Percentiles rank a stretch among this genome's conserved stretches.
phyloP scores from a whole-genome alignment of 1,284 basidiomycete genomes.

The Heterobasidion parviporum region DNA sequence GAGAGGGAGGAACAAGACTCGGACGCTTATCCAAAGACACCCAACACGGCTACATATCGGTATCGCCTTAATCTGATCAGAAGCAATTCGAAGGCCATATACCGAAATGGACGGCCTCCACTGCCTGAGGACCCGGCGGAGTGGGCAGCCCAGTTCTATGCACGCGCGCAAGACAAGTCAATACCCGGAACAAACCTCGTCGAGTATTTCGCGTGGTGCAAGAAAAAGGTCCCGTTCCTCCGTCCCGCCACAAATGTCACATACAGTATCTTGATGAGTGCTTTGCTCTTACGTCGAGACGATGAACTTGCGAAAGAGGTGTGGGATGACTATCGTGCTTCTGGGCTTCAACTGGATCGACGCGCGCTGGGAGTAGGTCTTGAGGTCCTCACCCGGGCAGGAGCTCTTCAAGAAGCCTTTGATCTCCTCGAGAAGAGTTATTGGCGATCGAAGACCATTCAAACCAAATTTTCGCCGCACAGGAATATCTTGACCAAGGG shows the following conservation, averaged over 20 bases:
- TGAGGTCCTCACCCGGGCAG: constrained; percentile 36
- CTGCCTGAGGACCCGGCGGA: background rate
- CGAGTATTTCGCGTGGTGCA: constrained; percentile 25
- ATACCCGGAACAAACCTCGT: constrained; percentile 27
- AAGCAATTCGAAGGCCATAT: too few species aligned
- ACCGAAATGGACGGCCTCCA: too few species aligned
- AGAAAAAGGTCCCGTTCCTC: constrained; percentile 3
- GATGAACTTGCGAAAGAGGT: constrained; percentile 30
- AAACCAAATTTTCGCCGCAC: background rate
- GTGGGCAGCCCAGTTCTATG: constrained; percentile 8
- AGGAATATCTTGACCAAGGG: background rate
- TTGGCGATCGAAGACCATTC: background rate
- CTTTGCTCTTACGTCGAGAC: constrained; percentile 34
- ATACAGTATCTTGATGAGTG: constrained; percentile 44
- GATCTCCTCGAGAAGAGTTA: constrained; percentile 34
- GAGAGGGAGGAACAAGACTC: background rate
- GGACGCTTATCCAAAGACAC: too few species aligned
- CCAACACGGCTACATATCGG: too few species aligned
- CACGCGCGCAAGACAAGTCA: background rate
- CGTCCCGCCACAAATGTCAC: constrained; percentile 26
- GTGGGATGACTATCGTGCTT: constrained; percentile 34
- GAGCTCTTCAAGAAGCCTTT: constrained; percentile 39
- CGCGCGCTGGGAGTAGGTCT: constrained; percentile 42
- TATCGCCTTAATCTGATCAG: too few species aligned
- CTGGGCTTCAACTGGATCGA: constrained; percentile 33